Evolutionary conservation across 495 filamentous ascomycete species (phyloP).

Genomic region (Aspergillus saccharolyticus): DNA sequence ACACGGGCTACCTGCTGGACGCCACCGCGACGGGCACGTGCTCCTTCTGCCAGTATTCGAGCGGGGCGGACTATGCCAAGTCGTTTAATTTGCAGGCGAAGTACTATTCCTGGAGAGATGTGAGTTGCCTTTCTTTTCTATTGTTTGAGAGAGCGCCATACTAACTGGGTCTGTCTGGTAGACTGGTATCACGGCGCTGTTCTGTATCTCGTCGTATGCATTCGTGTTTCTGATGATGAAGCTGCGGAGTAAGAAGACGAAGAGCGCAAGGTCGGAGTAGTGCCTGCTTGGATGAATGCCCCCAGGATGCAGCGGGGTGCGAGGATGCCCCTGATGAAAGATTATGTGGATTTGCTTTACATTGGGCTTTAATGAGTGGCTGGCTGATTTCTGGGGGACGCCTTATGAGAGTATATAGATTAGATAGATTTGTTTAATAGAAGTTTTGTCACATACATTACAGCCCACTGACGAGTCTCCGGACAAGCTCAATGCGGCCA

Average conservation of each 20-base stretch:
- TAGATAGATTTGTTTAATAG: too few relatives aligned
- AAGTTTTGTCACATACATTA: too few relatives aligned
- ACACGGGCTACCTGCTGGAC: constrained; percentile 57
- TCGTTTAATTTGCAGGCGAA: constrained; percentile 35
- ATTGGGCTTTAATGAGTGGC: too few relatives aligned
- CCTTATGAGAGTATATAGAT: too few relatives aligned
- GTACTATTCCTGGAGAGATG: constrained; percentile 43
- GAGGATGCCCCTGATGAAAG: too few relatives aligned
- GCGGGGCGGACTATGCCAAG: constrained; percentile 37
- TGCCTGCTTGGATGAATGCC: too few relatives aligned
- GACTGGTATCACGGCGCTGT: constrained; percentile 40
- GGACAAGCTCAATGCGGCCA: too few relatives aligned
- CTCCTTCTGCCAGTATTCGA: constrained; percentile 53
- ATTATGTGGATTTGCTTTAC: too few relatives aligned
- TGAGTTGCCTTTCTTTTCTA: constrained; percentile 15
- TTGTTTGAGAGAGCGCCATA: background rate
- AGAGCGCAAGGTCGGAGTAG: constrained; percentile 29
- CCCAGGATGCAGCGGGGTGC: too few relatives aligned
- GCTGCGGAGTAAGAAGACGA: constrained; percentile 41
- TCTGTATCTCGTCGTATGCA: constrained; percentile 37
- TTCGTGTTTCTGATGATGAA: constrained; percentile 43
- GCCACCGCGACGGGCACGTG: constrained; percentile 49
- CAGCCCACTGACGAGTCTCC: too few relatives aligned
- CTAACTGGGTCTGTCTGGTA: constrained; percentile 17
- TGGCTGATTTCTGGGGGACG: too few relatives aligned